A percentile compares a stretch with the other conserved stretches of the same genome.
These are phyloP conservation scores for Linum lewisii DNA, from an alignment of 345 rosid species.

Conservation along the genomic window DNA sequence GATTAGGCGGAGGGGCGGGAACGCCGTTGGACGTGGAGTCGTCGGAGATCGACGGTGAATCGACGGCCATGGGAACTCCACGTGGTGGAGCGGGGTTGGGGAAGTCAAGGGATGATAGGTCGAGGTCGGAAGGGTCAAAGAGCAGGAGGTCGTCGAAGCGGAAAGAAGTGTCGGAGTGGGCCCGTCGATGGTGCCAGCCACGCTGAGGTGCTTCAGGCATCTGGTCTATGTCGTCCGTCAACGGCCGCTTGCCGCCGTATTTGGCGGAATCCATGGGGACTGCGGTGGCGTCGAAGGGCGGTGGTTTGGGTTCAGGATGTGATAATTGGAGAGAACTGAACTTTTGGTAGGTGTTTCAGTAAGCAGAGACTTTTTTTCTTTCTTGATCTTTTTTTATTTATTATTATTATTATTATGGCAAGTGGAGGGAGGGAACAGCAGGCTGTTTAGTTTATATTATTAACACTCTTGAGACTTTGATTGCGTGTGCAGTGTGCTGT, in stretches of 20 bases:
- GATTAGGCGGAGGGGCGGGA: constrained; percentile 7
- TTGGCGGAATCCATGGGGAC: constrained; percentile 12
- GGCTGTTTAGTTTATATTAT: no score
- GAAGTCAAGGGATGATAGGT: constrained; percentile 70
- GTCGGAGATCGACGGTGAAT: constrained; percentile 41
- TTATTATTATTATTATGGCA: no score
- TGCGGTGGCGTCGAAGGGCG: neutral
- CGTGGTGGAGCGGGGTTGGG: constrained; percentile 25
- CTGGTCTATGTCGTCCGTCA: constrained; percentile 34
- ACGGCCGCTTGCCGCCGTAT: constrained; percentile 16
- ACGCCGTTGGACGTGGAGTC: constrained; percentile 51
- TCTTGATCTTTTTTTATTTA: no score
- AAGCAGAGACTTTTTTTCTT: no score
- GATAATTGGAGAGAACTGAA: no score
- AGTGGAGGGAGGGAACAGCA: no score
- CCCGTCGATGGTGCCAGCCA: constrained; percentile 67
- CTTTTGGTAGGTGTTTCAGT: no score
- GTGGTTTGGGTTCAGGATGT: neutral
- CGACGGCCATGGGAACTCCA: constrained; percentile 32
- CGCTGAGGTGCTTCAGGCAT: constrained; percentile 61
- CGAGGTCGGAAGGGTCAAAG: constrained; percentile 27
- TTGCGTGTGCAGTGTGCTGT: no score
- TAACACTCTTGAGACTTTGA: no score
- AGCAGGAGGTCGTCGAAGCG: constrained; percentile 78
- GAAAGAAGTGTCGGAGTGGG: constrained; percentile 84